Conservation (phyloP, 176 grass and related monocot genomes). For the Juncus inflexus region DNA sequence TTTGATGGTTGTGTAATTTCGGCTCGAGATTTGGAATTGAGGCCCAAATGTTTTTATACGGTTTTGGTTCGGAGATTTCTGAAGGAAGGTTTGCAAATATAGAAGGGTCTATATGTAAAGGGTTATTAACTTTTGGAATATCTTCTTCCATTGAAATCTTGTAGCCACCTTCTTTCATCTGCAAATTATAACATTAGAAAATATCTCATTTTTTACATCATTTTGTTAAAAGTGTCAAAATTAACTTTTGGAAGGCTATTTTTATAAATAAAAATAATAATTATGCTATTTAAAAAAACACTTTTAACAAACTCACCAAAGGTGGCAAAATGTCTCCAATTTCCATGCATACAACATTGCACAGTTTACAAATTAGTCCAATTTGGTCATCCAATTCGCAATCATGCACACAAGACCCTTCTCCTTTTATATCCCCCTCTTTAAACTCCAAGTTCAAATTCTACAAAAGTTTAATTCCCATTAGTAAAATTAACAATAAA, state of each 20-base stretch:
- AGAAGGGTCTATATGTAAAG: slow-evolving; percentile 32
- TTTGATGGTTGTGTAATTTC: slow-evolving; percentile 68
- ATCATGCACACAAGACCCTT: slow-evolving; percentile 56
- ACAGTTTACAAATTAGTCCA: slow-evolving; percentile 60
- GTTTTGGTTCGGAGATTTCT: slow-evolving; percentile 33
- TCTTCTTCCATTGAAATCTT: neutral
- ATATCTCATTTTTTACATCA: slow-evolving; percentile 9
- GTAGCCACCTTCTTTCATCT: slow-evolving; percentile 23
- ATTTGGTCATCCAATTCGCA: slow-evolving; percentile 51
- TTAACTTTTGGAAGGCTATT: neutral
- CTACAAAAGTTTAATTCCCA: slow-evolving; percentile 34
- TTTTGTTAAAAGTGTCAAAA: neutral
- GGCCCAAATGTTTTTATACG: slow-evolving; percentile 53
- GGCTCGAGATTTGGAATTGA: slow-evolving; percentile 51
- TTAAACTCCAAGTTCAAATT: slow-evolving; percentile 28
- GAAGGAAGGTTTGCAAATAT: slow-evolving; percentile 26
- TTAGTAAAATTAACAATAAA: slow-evolving; percentile 21
- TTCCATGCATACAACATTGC: slow-evolving; percentile 53
- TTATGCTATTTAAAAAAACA: neutral
- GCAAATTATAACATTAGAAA: slow-evolving; percentile 6
- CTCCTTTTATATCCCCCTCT: slow-evolving; percentile 21
- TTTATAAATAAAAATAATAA: slow-evolving; percentile 10
- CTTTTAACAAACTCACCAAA: slow-evolving; percentile 43
- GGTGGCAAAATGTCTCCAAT: slow-evolving; percentile 62
- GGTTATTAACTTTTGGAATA: neutral